Evolutionary conservation across 2,329 filamentous ascomycete species (phyloP), one percentile per base, ranked within the genome.

Genomic region (Aspergillus sergii): DNA sequence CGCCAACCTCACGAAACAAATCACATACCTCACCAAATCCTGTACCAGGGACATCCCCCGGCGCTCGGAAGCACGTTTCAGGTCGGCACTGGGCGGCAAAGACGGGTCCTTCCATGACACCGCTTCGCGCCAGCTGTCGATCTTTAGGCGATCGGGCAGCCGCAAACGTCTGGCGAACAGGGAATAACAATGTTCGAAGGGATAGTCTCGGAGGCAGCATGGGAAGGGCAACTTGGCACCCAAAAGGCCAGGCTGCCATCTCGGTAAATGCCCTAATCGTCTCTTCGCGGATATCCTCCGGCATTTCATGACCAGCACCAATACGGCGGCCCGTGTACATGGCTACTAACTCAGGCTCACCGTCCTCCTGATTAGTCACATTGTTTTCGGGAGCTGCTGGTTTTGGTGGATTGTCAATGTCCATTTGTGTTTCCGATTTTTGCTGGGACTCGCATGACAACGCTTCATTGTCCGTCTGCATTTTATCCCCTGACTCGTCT

Each of bases 271-370:
- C 80, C 56, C 82, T 80, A 45, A 88, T 77, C 34, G 83, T 82
- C 23, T 88, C 85, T 28, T 84, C 80, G 34, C 86, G 85, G 64
- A 84, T 82, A 30, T 82, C 80, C 56, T 86, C 84, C 19, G 87
- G 87, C 85, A 89, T 88, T 53, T 86, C 83, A 34, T 78, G 72
- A 21, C 86, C 86, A 41, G 83, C 82, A 10, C 82, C 83, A n/a
- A 84, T 82, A 28, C 87, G 85, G 50, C 85, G 83, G 34, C 87
- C 87, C 51, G 82, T 85, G 73, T 89, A 89, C 62, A 76, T 73
- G 2, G 53, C 64, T 30, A 76, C 72, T 16, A 58, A 68, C 45
- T 66, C 64, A 6, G 39, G 62, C 43, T 66, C 32, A 36, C 36
- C 32, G 21, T 60, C 50, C 51, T 43, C 41, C 41, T 48, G 34